Evolutionary conservation across 306 rosid species (phyloP), one percentile per base, ranked within the genome.

Genomic region (Vigna unguiculata): DNA sequence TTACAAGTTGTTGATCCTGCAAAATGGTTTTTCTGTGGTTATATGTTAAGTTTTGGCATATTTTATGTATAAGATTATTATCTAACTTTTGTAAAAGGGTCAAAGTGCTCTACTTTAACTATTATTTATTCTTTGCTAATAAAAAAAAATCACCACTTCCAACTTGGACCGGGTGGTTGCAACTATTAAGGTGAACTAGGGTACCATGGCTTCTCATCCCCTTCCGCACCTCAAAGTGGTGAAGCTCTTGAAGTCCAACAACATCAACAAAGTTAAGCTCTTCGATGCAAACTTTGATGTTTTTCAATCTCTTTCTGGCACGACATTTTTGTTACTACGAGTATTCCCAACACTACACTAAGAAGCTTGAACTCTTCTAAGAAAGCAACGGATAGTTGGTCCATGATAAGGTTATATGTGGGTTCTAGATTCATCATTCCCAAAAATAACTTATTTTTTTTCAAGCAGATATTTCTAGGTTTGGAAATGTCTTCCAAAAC

Each of bases 381-480:
- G 62, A 92, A 86, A 69, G 90, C 88, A 40, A 93, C 98, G 0
- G 87, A 86, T 47, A 87, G 84, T 71, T 94, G 97, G 92, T 94
- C 36, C 98, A 94, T 82, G 98, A 92, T 83, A 94, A 94, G 74
- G 93, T 92, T 17, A 90, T n/a, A n/a, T n/a, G n/a, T n/a, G n/a
- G n/a, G n/a, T n/a, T n/a, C n/a, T n/a, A n/a, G n/a, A n/a, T n/a
- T n/a, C n/a, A n/a, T n/a, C n/a, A n/a, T n/a, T n/a, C n/a, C n/a
- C n/a, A n/a, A n/a, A n/a, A n/a, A n/a, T n/a, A n/a, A n/a, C n/a
- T n/a, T n/a, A n/a, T n/a, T n/a, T n/a, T n/a, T n/a, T n/a, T n/a
- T n/a, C n/a, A n/a, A n/a, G n/a, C n/a, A n/a, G n/a, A n/a, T n/a
- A n/a, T n/a, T n/a, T n/a, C n/a, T n/a, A n/a, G n/a, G n/a, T n/a